Conservation (phyloP, 768 basidiomycete species). For the Mycena galopus region DNA sequence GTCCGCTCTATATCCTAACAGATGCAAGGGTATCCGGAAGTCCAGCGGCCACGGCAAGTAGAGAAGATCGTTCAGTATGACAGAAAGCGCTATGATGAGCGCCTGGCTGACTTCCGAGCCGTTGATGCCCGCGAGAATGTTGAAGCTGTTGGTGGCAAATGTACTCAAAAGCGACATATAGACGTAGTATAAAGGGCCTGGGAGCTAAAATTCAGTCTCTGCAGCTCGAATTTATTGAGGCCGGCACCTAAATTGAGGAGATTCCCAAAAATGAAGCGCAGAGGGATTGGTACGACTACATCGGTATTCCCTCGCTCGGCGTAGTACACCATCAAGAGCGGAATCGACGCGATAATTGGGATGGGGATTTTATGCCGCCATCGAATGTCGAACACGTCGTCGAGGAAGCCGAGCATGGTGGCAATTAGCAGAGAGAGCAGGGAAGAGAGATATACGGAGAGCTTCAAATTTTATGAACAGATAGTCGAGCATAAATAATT, state of each 20-base stretch:
- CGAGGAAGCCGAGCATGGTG: constrained; percentile 94
- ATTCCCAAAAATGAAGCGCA: constrained; percentile 79
- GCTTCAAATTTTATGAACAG: constrained; percentile 55
- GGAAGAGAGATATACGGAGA: constrained; percentile 93
- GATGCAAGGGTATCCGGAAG: constrained; percentile 78
- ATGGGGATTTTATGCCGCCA: constrained; percentile 99
- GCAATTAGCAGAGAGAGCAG: constrained; percentile 93
- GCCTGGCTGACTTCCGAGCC: constrained; percentile 96
- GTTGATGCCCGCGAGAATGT: constrained; percentile 98
- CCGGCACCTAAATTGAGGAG: constrained; percentile 88
- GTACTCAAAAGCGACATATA: constrained; percentile 98
- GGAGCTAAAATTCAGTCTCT: not conserved
- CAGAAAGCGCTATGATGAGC: constrained; percentile 90
- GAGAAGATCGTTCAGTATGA: constrained; percentile 91
- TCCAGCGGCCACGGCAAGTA: constrained; percentile 92
- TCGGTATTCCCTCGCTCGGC: constrained; percentile 94
- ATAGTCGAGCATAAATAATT: not conserved
- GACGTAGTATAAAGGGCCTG: constrained; percentile 94
- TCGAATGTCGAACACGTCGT: constrained; percentile 98
- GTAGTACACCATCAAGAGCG: constrained; percentile 95
- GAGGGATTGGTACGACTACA: constrained; percentile 90
- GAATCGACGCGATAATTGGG: constrained; percentile 95
- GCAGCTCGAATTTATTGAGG: not conserved
- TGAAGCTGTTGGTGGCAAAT: constrained; percentile 98
- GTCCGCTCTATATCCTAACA: constrained; percentile 74